Evolutionary conservation across 2,329 filamentous ascomycete genomes (phyloP).

Genomic region (Aspergillus phoenicis): DNA sequence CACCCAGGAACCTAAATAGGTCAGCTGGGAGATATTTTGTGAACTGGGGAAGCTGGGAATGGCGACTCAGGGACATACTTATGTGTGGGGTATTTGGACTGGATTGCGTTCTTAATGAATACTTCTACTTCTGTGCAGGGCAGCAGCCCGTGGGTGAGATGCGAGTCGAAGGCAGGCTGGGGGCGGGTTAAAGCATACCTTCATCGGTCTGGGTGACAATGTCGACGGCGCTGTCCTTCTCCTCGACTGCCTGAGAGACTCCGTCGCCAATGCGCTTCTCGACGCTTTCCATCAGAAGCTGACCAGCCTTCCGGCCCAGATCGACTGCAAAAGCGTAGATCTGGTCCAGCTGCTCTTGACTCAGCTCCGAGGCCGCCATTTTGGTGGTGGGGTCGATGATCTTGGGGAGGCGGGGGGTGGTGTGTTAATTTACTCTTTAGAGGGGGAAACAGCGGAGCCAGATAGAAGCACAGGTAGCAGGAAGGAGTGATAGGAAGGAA

Average conservation of each 20-base stretch:
- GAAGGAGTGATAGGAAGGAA: too few relatives aligned
- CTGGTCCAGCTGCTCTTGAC: constrained; percentile 57
- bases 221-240: constrained; percentile 77
- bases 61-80: constrained; percentile 52
- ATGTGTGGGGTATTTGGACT: constrained; percentile 64
- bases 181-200: constrained; percentile 48
- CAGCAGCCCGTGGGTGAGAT: neutral
- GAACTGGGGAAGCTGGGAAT: neutral
- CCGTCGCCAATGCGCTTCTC: constrained; percentile 54
- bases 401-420: too few relatives aligned
- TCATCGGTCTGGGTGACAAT: constrained; percentile 77
- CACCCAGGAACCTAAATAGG: constrained; percentile 67
- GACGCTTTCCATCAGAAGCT: constrained; percentile 67
- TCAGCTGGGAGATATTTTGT: neutral
- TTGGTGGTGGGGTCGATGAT: too few relatives aligned
- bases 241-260: constrained; percentile 49
- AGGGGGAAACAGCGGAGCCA: too few relatives aligned
- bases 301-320: constrained; percentile 69
- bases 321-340: constrained; percentile 72
- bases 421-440: too few relatives aligned
- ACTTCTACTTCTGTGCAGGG: constrained; percentile 64
- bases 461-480: too few relatives aligned
- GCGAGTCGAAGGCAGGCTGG: neutral
- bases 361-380: constrained; percentile 27
- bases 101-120: constrained; percentile 66